phyloP scores from a whole-genome alignment of 108 stramenopile genomes.

The Discostella stelligeroides region DNA sequence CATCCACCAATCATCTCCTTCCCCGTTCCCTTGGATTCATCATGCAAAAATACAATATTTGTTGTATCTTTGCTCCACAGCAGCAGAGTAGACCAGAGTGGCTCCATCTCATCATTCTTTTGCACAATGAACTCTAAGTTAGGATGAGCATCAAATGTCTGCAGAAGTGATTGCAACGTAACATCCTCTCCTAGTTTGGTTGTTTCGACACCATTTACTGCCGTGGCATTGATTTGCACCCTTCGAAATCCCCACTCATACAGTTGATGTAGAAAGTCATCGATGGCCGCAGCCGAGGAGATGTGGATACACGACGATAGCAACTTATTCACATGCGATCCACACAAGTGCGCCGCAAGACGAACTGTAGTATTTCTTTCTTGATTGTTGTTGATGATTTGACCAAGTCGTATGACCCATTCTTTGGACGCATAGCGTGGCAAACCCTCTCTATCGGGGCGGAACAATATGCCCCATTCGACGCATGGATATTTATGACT shows the following conservation, averaged over 20 bases:
- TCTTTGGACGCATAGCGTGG: slow-evolving; percentile 80
- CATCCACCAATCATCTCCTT: no score
- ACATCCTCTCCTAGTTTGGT: slow-evolving; percentile 42
- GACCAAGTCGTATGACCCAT: slow-evolving; percentile 66
- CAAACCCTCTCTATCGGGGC: slow-evolving; percentile 90
- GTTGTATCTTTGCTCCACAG: slow-evolving; percentile 31
- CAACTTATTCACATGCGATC: slow-evolving; percentile 84
- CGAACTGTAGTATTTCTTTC: slow-evolving; percentile 40
- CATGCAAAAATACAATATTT: slow-evolving; percentile 81
- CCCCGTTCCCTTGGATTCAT: slow-evolving; percentile 88
- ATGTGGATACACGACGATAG: slow-evolving; percentile 37
- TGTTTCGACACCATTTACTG: slow-evolving; percentile 91
- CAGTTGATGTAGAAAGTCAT: slow-evolving; percentile 63
- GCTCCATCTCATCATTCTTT: slow-evolving; percentile 86
- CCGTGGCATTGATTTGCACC: slow-evolving; percentile 95
- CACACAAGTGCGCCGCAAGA: slow-evolving; percentile 93
- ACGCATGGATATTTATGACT: slow-evolving; percentile 70
- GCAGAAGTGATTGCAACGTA: slow-evolving; percentile 52
- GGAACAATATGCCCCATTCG: slow-evolving; percentile 93
- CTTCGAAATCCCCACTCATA: slow-evolving; percentile 76
- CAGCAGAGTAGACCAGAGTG: slow-evolving; percentile 79
- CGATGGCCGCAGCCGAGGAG: slow-evolving; percentile 43
- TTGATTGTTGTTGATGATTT: slow-evolving; percentile 25
- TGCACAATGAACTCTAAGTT: slow-evolving; percentile 92
- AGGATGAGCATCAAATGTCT: slow-evolving; percentile 47